These are phyloP conservation scores for Pseudophaeomoniella oleicola DNA, from an alignment of 2,329 filamentous ascomycete genomes.

Conservation along the genomic window DNA sequence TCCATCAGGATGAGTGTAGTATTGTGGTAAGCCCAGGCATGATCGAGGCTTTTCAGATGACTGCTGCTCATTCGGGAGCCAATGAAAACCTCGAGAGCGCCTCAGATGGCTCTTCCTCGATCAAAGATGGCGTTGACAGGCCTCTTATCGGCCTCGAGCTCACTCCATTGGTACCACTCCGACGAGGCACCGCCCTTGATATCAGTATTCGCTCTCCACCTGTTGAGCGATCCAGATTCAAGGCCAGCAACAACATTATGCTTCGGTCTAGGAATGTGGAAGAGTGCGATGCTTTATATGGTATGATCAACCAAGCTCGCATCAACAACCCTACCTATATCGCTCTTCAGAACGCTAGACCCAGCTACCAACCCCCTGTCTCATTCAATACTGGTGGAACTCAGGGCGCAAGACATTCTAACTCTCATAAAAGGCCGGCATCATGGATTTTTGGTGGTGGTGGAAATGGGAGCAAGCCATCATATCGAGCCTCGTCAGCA, in stretches of 20 bases:
- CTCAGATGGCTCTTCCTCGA: conserved; percentile 5
- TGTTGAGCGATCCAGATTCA: conserved; percentile 55
- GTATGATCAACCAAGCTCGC: conserved; percentile 72
- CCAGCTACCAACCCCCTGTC: conserved; percentile 34
- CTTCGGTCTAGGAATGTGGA: conserved; percentile 65
- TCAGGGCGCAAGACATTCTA: conserved; percentile 30
- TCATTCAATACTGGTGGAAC: conserved; percentile 41
- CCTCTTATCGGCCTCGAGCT: conserved; percentile 63
- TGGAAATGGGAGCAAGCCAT: conserved; percentile 27
- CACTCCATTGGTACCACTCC: conserved; percentile 77
- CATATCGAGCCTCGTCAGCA: conserved; percentile 42
- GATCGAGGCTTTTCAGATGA: conserved; percentile 48
- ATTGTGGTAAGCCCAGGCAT: conserved; percentile 49
- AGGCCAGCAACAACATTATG: conserved; percentile 65
- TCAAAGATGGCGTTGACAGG: conserved; percentile 22
- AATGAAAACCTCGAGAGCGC: conserved; percentile 5
- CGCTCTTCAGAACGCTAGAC: conserved; percentile 57
- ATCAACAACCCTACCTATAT: conserved; percentile 90
- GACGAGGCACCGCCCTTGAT: conserved; percentile 82
- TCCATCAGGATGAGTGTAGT: conserved; percentile 48
- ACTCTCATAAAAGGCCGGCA: conserved; percentile 20
- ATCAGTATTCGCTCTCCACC: conserved; percentile 86
- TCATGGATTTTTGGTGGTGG: conserved; percentile 35
- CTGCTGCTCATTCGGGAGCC: conserved; percentile 25
- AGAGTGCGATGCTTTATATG: conserved; percentile 73